Evolutionary conservation across 164 flowering plant species (phyloP).

Genomic region (Umbilicus rupestris): DNA sequence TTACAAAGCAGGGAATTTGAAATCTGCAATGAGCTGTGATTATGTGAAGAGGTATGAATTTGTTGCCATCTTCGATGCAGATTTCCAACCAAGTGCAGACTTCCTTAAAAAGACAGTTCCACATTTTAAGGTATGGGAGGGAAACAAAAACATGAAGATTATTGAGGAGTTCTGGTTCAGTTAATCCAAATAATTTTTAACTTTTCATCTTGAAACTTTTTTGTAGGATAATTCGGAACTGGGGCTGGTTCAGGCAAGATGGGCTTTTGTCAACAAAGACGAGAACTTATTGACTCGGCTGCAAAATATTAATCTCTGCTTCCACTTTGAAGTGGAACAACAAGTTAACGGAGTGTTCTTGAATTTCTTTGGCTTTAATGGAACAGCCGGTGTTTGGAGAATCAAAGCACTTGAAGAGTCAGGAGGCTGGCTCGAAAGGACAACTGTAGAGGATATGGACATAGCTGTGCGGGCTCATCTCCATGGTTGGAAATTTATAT

Average conservation of each 20-base stretch:
- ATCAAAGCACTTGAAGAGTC: slow-evolving; percentile 71
- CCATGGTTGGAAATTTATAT: slow-evolving; percentile 74
- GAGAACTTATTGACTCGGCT: slow-evolving; percentile 75
- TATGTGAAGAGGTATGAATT: slow-evolving; percentile 57
- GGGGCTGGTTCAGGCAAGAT: slow-evolving; percentile 73
- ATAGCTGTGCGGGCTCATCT: slow-evolving; percentile 82
- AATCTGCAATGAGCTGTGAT: slow-evolving; percentile 67
- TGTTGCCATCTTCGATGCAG: slow-evolving; percentile 76
- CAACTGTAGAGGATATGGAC: slow-evolving; percentile 84
- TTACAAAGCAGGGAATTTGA: slow-evolving; percentile 71
- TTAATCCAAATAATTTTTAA: background rate
- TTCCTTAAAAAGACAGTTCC: slow-evolving; percentile 53
- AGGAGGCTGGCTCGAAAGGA: slow-evolving; percentile 87
- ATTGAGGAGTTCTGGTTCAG: background rate
- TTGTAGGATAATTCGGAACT: slow-evolving; percentile 58
- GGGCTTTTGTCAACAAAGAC: slow-evolving; percentile 78
- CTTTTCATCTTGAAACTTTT: slow-evolving; percentile 8
- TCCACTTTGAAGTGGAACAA: slow-evolving; percentile 86
- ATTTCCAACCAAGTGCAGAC: slow-evolving; percentile 69
- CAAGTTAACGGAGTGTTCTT: slow-evolving; percentile 76
- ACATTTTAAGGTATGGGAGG: slow-evolving; percentile 45
- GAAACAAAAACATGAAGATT: background rate
- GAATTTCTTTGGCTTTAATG: slow-evolving; percentile 74
- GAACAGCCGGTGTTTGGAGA: slow-evolving; percentile 86
- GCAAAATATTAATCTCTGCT: slow-evolving; percentile 65